phyloP scores from a whole-genome alignment of 2,329 filamentous ascomycete genomes.

The Monosporascus sp. region DNA sequence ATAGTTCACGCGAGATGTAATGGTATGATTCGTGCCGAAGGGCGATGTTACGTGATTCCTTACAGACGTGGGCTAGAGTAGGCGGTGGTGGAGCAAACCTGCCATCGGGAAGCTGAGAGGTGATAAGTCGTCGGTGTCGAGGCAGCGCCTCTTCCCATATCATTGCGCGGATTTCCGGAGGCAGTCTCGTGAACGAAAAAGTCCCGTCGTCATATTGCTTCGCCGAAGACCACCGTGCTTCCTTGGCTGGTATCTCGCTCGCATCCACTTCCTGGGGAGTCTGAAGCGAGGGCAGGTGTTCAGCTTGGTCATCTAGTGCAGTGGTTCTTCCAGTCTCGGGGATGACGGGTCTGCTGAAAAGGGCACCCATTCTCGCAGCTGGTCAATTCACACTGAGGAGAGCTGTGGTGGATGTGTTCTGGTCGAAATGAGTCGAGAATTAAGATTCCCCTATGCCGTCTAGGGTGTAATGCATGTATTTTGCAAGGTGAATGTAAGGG shows the following conservation, averaged over 20 bases:
- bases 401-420: no score
- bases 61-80: not conserved
- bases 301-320: not conserved
- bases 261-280: not conserved
- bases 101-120: not conserved
- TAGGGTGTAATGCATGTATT: not conserved
- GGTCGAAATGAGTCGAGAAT: not conserved
- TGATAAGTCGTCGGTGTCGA: not conserved
- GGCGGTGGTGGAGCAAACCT: not conserved
- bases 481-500: no score
- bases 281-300: not conserved
- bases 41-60: not conserved
- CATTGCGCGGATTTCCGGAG: not conserved
- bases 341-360: not conserved
- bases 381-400: not conserved
- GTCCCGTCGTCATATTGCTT: not conserved
- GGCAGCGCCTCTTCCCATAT: not conserved
- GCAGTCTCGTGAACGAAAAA: not conserved
- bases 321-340: not conserved
- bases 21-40: not conserved
- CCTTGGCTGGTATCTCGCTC: not conserved
- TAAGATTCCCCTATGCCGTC: no score
- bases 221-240: not conserved
- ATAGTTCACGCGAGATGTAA: not conserved
- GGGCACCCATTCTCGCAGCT: not conserved